A percentile compares a stretch with the other conserved stretches of the same genome.
Conservation (phyloP, 441 rosid genomes). For the Gossypium lobatum region DNA sequence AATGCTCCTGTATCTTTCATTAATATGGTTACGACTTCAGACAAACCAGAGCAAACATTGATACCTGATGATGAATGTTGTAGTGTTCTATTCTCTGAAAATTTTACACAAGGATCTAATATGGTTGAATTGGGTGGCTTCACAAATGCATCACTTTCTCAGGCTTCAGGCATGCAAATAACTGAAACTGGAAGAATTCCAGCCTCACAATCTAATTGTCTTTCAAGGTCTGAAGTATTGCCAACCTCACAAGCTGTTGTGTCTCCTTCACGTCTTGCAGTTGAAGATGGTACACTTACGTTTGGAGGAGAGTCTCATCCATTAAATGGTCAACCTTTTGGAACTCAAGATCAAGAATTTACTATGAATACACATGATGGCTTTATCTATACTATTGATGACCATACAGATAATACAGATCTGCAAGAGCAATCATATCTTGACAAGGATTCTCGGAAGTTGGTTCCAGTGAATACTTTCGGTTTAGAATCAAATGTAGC, state of each 20-base stretch:
- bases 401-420: constrained; percentile 29
- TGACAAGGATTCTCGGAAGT: constrained; percentile 46
- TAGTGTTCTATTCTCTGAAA: constrained; percentile 57
- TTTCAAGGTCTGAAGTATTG: constrained; percentile 35
- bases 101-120: constrained; percentile 33
- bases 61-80: constrained; percentile 89
- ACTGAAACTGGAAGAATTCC: constrained; percentile 34
- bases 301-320: constrained; percentile 39
- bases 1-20: constrained; percentile 38
- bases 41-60: constrained; percentile 46
- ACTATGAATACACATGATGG: constrained; percentile 29
- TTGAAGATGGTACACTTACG: constrained; percentile 29
- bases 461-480: constrained; percentile 58
- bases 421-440: constrained; percentile 46
- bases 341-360: constrained; percentile 42
- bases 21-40: constrained; percentile 28
- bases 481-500: constrained; percentile 36
- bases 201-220: constrained; percentile 34
- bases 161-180: constrained; percentile 34
- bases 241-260: constrained; percentile 37
- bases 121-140: constrained; percentile 33
- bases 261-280: constrained; percentile 35
- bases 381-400: constrained; percentile 45
- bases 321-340: constrained; percentile 33
- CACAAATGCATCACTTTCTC: constrained; percentile 29